These are phyloP conservation scores for Mucor lusitanicus DNA, from an alignment of 371 early-diverging fungal species.

Conservation along the genomic window DNA sequence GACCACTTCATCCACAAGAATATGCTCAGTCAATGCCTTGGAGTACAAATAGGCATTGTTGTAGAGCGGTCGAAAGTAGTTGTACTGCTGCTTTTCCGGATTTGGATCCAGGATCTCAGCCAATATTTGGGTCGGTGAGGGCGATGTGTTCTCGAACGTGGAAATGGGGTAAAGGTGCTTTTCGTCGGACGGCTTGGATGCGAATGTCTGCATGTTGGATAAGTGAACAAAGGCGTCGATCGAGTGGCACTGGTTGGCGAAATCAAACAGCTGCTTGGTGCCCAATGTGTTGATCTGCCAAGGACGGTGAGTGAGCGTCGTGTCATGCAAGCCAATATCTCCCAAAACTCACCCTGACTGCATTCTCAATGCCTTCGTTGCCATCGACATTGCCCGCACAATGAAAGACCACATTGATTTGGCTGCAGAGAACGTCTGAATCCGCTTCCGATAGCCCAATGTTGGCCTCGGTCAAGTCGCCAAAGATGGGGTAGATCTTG, in stretches of 20 bases:
- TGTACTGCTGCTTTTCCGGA: constrained; percentile 1
- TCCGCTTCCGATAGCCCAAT: constrained; percentile 54
- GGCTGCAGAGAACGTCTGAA: constrained; percentile 37
- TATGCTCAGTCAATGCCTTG: constrained; percentile 60
- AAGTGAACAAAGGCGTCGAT: constrained; percentile 53
- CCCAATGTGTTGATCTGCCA: constrained; percentile 56
- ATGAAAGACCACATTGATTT: constrained; percentile 54
- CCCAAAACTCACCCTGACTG: constrained; percentile 44
- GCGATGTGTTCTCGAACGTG: constrained; percentile 28
- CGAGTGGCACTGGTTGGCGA: constrained; percentile 52
- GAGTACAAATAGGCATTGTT: constrained; percentile 58
- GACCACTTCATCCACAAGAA: constrained; percentile 47
- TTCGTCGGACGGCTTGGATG: constrained; percentile 27
- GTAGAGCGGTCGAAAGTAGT: constrained; percentile 28
- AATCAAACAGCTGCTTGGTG: constrained; percentile 49
- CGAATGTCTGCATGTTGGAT: constrained; percentile 47
- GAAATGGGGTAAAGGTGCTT: constrained; percentile 48
- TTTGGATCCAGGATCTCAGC: constrained; percentile 7
- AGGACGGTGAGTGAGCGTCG: too few relatives aligned
- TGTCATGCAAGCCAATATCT: too few relatives aligned
- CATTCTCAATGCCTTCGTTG: constrained; percentile 50
- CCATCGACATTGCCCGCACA: constrained; percentile 63
- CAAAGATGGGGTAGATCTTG: constrained; percentile 57
- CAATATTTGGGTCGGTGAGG: constrained; percentile 26
- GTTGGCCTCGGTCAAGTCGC: constrained; percentile 50